phyloP scores from a whole-genome alignment of 768 basidiomycete species.

The Mycena venus region DNA sequence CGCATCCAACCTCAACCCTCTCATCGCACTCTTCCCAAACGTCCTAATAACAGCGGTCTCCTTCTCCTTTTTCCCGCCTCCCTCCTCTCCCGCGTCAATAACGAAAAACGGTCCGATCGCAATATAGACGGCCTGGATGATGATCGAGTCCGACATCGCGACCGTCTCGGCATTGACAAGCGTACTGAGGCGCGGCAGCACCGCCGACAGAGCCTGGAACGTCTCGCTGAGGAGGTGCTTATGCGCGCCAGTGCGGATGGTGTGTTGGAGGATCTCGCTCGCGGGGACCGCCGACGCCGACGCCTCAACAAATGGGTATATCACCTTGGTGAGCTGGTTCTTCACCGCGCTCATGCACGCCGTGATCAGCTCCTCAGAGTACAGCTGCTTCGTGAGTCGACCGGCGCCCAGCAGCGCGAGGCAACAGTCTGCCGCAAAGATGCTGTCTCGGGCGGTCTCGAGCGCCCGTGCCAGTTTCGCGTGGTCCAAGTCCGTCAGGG shows the following conservation, averaged over 20 bases:
- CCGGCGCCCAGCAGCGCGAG: conserved; percentile 84
- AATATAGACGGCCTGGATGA: conserved; percentile 94
- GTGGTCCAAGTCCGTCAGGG: conserved; percentile 60
- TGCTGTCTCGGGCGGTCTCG: conserved; percentile 77
- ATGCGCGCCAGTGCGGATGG: conserved; percentile 61
- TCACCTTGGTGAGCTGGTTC: conserved; percentile 80
- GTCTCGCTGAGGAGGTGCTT: conserved; percentile 73
- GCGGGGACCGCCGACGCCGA: conserved; percentile 56
- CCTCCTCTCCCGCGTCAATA: conserved; percentile 71
- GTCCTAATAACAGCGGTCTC: conserved; percentile 73
- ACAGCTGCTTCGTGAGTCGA: conserved; percentile 90
- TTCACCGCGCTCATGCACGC: conserved; percentile 83
- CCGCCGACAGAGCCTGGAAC: conserved; percentile 79
- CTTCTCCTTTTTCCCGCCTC: conserved; percentile 66
- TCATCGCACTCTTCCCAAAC: conserved; percentile 84
- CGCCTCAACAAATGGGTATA: conserved; percentile 91
- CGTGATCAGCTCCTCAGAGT: conserved; percentile 94
- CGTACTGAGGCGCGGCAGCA: conserved; percentile 80
- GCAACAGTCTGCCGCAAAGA: conserved; percentile 87
- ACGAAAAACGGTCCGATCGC: conserved; percentile 96
- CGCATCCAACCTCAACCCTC: conserved; percentile 85
- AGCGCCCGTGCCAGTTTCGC: conserved; percentile 65
- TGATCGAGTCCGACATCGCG: conserved; percentile 90
- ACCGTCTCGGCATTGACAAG: conserved; percentile 81
- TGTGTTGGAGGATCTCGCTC: conserved; percentile 63